Evolutionary conservation across 768 basidiomycete species (phyloP).

Genomic region (Mycena capillaripes): DNA sequence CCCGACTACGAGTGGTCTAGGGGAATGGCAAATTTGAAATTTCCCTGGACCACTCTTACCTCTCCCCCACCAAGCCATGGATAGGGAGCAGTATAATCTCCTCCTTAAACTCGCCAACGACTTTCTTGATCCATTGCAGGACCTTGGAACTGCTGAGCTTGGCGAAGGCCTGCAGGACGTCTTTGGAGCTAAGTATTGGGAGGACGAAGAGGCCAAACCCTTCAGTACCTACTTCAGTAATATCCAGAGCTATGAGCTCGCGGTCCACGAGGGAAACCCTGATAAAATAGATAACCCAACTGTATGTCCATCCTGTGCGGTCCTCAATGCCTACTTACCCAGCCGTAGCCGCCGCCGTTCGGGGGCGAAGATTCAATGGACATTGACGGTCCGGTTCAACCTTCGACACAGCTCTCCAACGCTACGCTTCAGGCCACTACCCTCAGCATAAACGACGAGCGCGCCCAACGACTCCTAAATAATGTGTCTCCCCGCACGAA

Average conservation of each 20-base stretch:
- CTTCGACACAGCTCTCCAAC: neutral
- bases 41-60: neutral
- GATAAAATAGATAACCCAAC: neutral
- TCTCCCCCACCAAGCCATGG: neutral
- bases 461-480: neutral
- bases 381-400: neutral
- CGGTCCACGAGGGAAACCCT: neutral
- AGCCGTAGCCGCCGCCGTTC: slow-evolving; percentile 9
- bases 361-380: neutral
- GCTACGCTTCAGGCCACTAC: neutral
- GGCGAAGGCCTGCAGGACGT: neutral
- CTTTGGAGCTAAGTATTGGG: slow-evolving; percentile 5
- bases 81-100: slow-evolving; percentile 5
- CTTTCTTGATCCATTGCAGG: neutral
- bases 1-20: neutral
- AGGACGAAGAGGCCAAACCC: neutral
- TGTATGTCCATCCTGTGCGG: neutral
- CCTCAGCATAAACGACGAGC: neutral
- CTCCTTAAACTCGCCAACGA: neutral
- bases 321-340: neutral
- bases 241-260: slow-evolving; percentile 6
- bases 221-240: neutral
- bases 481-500: slow-evolving; percentile 9
- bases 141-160: neutral
- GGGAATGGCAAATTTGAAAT: neutral